Evolutionary conservation across 2,329 filamentous ascomycete genomes (phyloP), one percentile per base, ranked within the genome.

Genomic region (Stachybotrys chartarum): DNA sequence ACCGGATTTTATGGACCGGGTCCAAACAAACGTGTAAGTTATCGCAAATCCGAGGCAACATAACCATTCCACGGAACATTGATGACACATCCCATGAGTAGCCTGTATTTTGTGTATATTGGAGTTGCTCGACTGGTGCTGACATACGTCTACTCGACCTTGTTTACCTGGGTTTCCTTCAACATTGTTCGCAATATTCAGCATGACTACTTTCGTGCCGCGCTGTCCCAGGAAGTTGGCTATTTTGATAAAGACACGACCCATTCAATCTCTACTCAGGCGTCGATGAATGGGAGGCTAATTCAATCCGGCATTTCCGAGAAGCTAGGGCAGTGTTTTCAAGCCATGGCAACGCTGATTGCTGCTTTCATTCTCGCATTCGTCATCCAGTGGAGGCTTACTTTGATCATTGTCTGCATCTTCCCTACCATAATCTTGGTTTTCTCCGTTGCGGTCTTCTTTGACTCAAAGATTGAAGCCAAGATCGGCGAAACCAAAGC

Each of bases 21-120:
- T 51, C 18, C 7, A 7, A 18, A 30, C 32, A 17, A 32, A 30
- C n/a, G n/a, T n/a, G n/a, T n/a, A n/a, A n/a, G n/a, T n/a, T n/a
- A n/a, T n/a, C n/a, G n/a, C n/a, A n/a, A n/a, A n/a, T n/a, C n/a
- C n/a, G n/a, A n/a, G n/a, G n/a, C n/a, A n/a, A n/a, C n/a, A n/a
- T 32, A 11, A 14, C 49, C 7, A 3, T 32, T 51, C 18, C 24
- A n/a, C 24, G 10, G 32, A 32, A 16, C 6, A 30, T 30, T 51
- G 14, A 51, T 14, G 32, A 32, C 7, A n/a, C 7, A 56, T 39
- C 12, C 12, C 35, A 39, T 60, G n/a, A 18, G 7, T 58, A 76
- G 72, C 3, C 68, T 84, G 3, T 83, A 78, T 62, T 81, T 83
- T 58, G 70, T 83, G 35, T 83, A 82, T 58, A 69, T 84, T 16